Percentiles rank a stretch among this genome's conserved stretches.
phyloP scores from a whole-genome alignment of 768 basidiomycete species.

The Mycena vulgaris region DNA sequence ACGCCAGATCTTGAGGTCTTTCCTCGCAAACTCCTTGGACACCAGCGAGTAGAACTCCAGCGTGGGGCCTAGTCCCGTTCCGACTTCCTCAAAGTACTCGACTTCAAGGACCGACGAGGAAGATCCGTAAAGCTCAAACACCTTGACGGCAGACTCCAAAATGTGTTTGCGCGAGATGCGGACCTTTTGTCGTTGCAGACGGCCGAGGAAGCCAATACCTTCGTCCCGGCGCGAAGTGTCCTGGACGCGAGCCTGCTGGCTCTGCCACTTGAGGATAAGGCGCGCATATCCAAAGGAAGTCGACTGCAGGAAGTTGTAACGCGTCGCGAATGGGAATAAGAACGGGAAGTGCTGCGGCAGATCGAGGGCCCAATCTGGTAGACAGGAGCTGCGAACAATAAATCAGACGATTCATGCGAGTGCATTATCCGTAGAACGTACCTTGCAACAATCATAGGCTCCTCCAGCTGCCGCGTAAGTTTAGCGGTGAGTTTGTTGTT shows the following conservation, averaged over 20 bases:
- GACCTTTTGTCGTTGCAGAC: conserved; percentile 96
- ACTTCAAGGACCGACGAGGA: conserved; percentile 96
- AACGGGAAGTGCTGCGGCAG: conserved; percentile 98
- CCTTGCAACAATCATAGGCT: conserved; percentile 99
- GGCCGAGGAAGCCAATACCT: conserved; percentile 91
- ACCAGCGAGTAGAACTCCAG: conserved; percentile 99
- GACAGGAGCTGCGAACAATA: conserved; percentile 77
- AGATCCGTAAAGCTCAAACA: conserved; percentile 96
- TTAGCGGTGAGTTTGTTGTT: conserved; percentile 99
- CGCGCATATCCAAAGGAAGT: conserved; percentile 98
- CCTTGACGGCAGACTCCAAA: conserved; percentile 95
- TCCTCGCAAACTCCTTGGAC: conserved; percentile 93
- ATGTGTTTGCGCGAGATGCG: conserved; percentile 96
- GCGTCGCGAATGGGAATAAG: conserved; percentile 98
- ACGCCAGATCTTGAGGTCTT: conserved; percentile 92
- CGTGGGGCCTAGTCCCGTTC: conserved; percentile 97
- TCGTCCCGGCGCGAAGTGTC: conserved; percentile 90
- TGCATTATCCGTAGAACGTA: conserved; percentile 50
- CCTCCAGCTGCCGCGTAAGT: conserved; percentile 96
- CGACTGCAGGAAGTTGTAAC: conserved; percentile 97
- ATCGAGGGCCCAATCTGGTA: conserved; percentile 98
- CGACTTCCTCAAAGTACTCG: conserved; percentile 99
- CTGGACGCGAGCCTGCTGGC: conserved; percentile 84
- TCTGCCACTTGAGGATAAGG: conserved; percentile 95
- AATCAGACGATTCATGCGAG: conserved; percentile 21